A percentile compares a stretch with the other conserved stretches of the same genome.
These are phyloP conservation scores for Carex arenaria DNA, from an alignment of 202 grass and related monocot genomes.

Conservation along the genomic window DNA sequence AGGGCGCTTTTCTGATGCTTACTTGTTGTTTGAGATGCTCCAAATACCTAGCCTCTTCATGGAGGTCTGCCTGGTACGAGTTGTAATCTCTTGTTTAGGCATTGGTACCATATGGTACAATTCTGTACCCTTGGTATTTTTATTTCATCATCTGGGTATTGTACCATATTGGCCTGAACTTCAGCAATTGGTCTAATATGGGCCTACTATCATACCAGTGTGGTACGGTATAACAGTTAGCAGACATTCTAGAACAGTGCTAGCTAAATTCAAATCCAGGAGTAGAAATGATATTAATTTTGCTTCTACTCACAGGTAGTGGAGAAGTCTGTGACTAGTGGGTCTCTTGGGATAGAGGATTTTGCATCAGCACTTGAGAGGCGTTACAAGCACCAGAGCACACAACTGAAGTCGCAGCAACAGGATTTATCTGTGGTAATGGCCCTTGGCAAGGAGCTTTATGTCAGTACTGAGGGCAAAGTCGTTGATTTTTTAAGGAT, in stretches of 20 bases:
- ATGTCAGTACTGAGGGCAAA: conserved; percentile 54
- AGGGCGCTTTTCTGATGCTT: conserved; percentile 72
- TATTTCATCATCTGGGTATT: not conserved
- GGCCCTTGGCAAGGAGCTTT: conserved; percentile 82
- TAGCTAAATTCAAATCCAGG: not conserved
- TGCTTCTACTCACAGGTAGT: conserved; percentile 42
- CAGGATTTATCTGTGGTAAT: conserved; percentile 87
- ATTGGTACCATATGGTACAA: not conserved
- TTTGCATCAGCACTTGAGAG: conserved; percentile 85
- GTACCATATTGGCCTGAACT: not conserved
- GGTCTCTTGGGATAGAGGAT: conserved; percentile 58
- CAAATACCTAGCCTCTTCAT: conserved; percentile 68
- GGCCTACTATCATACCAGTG: not conserved
- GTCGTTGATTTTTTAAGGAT: conserved; percentile 76
- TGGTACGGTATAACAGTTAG: not conserved
- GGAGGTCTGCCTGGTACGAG: conserved; percentile 31
- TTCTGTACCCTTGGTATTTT: not conserved
- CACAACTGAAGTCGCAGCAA: conserved; percentile 50
- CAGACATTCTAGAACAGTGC: not conserved
- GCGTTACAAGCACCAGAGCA: conserved; percentile 64
- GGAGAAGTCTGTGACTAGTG: conserved; percentile 58
- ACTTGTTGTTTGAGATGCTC: conserved; percentile 80
- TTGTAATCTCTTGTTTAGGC: not conserved
- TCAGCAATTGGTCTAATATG: not conserved
- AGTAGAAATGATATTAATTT: not conserved